Evolutionary conservation across 2,329 filamentous ascomycete species (phyloP).

Genomic region (Pseudocercospora fuligena): DNA sequence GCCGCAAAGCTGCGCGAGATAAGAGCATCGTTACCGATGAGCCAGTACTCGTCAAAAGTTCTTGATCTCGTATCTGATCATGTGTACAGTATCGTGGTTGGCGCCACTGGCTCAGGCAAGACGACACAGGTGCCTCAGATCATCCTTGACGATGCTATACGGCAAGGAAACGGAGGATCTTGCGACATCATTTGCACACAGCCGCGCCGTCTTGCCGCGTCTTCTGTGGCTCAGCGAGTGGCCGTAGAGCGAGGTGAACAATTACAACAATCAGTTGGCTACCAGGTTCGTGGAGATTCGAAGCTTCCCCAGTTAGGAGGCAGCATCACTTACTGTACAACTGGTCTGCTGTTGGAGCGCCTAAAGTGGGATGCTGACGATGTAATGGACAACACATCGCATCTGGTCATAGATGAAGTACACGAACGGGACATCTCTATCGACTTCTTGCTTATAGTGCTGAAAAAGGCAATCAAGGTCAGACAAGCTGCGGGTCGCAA

Average conservation of each 20-base stretch:
- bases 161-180: conserved; percentile 43
- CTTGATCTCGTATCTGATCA: conserved; percentile 43
- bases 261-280: conserved; percentile 51
- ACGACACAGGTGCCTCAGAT: conserved; percentile 60
- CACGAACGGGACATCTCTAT: conserved; percentile 53
- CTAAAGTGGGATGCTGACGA: conserved; percentile 48
- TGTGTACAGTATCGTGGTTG: conserved; percentile 52
- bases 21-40: conserved; percentile 49
- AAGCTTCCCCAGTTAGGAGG: conserved; percentile 41
- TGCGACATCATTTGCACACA: conserved; percentile 59
- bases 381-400: conserved; percentile 49
- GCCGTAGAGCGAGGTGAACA: conserved; percentile 51
- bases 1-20: conserved; percentile 36
- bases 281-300: conserved; percentile 51
- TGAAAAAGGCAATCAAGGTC: conserved; percentile 50
- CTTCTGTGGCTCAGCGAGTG: conserved; percentile 52
- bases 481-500: conserved; percentile 40
- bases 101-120: conserved; percentile 55
- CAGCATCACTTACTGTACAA: conserved; percentile 57
- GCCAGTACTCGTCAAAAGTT: conserved; percentile 43
- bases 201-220: conserved; percentile 54
- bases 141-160: conserved; percentile 55
- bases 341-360: conserved; percentile 54
- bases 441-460: conserved; percentile 53
- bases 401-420: conserved; percentile 59